phyloP scores from a whole-genome alignment of 306 rosid species.

The Citrullus amarus region DNA sequence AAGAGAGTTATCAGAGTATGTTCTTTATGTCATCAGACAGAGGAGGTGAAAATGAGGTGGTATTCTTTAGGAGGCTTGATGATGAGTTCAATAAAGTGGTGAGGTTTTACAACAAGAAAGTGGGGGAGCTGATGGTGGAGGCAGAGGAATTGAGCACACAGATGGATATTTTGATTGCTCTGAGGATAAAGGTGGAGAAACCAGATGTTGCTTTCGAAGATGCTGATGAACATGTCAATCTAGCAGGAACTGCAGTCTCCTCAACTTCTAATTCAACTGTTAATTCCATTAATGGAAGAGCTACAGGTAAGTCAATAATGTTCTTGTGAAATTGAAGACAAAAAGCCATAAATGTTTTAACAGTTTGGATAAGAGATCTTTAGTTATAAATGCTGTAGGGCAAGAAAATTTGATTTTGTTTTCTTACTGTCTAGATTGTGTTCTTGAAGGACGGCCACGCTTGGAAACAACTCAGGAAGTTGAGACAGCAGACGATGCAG shows the following conservation, averaged over 20 bases:
- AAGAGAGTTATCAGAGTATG: constrained; percentile 30
- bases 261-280: neutral
- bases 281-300: constrained; percentile 8
- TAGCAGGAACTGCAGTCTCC: constrained; percentile 14
- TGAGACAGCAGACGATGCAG: constrained; percentile 34
- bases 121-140: constrained; percentile 38
- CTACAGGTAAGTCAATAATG: constrained; percentile 21
- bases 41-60: constrained; percentile 39
- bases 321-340: neutral
- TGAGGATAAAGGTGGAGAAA: constrained; percentile 47
- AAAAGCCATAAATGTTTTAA: neutral
- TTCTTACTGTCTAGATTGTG: neutral
- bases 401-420: neutral
- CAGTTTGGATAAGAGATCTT: neutral
- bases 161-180: constrained; percentile 63
- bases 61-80: constrained; percentile 53
- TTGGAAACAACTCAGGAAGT: constrained; percentile 56
- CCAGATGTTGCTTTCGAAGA: constrained; percentile 18
- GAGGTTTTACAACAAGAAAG: constrained; percentile 36
- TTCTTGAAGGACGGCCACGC: constrained; percentile 17
- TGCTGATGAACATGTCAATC: constrained; percentile 4
- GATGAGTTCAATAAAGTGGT: constrained; percentile 62
- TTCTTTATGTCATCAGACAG: constrained; percentile 33
- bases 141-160: constrained; percentile 63
- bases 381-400: neutral